Evolutionary conservation across 108 stramenopile genomes (phyloP).

Genomic region (Pseudonitzschia delicatissima): DNA sequence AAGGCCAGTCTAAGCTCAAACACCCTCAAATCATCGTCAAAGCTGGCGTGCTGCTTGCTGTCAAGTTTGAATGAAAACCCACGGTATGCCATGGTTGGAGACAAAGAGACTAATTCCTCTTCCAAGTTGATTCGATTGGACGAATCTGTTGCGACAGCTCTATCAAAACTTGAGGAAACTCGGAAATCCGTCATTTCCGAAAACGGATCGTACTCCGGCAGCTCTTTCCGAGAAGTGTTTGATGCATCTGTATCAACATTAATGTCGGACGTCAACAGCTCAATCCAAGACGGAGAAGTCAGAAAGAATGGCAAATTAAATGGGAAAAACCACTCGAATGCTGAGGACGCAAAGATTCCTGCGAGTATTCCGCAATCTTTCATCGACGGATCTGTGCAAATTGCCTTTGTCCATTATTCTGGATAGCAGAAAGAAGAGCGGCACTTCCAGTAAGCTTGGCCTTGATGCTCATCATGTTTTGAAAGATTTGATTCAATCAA

Average conservation of each 20-base stretch:
- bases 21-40: constrained; percentile 7
- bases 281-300: neutral
- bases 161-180: constrained; percentile 12
- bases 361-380: constrained; percentile 31
- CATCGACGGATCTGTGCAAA: constrained; percentile 31
- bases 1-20: neutral
- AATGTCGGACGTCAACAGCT: constrained; percentile 1
- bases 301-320: constrained; percentile 20
- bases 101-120: neutral
- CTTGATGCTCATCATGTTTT: constrained; percentile 36
- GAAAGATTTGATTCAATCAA: constrained; percentile 25
- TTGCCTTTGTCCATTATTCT: constrained; percentile 20
- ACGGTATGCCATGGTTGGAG: neutral
- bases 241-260: constrained; percentile 20
- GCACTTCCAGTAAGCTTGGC: neutral
- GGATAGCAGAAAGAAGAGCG: constrained; percentile 2
- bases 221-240: constrained; percentile 24
- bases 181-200: constrained; percentile 1
- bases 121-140: constrained; percentile 2
- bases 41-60: constrained; percentile 9
- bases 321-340: neutral
- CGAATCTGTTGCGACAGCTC: constrained; percentile 1
- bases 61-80: neutral
- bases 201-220: neutral
- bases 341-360: constrained; percentile 2